Evolutionary conservation across 139 green algal genomes (phyloP).

Genomic region (Nannochloris sp.): DNA sequence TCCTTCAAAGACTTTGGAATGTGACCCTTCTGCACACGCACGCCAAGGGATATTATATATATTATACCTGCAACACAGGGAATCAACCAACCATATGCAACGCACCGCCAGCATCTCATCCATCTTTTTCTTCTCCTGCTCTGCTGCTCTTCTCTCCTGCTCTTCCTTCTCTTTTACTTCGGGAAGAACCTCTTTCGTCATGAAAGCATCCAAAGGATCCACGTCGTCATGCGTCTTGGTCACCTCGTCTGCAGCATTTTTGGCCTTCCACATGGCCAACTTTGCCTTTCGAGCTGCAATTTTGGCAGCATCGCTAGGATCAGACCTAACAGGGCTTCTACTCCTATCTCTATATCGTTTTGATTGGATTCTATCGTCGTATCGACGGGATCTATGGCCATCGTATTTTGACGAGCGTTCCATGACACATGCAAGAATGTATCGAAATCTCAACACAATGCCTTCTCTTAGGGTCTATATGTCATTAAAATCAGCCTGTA

Average conservation of each 20-base stretch:
- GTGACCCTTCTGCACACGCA: constrained; percentile 33
- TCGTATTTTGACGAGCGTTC: no score
- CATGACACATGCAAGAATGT: no score
- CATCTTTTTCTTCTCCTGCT: constrained; percentile 25
- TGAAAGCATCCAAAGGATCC: constrained; percentile 80
- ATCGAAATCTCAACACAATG: no score
- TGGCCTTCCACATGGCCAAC: neutral
- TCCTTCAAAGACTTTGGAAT: constrained; percentile 18
- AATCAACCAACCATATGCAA: neutral
- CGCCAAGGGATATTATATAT: constrained; percentile 9
- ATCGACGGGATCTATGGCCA: no score
- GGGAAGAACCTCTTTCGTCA: constrained; percentile 57
- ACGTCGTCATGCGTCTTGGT: constrained; percentile 41
- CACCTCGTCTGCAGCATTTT: constrained; percentile 4
- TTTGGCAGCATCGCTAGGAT: no score
- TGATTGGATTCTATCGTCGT: no score
- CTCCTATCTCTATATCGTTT: no score
- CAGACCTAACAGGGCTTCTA: no score
- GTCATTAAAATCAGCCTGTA: no score
- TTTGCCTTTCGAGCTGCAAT: no score
- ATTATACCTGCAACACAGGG: constrained; percentile 32
- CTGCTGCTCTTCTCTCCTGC: constrained; percentile 23
- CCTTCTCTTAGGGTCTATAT: no score
- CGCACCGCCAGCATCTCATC: constrained; percentile 1
- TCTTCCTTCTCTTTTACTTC: constrained; percentile 60